phyloP scores from a whole-genome alignment of 352 stramenopile genomes.

The Globisporangium spinosum region DNA sequence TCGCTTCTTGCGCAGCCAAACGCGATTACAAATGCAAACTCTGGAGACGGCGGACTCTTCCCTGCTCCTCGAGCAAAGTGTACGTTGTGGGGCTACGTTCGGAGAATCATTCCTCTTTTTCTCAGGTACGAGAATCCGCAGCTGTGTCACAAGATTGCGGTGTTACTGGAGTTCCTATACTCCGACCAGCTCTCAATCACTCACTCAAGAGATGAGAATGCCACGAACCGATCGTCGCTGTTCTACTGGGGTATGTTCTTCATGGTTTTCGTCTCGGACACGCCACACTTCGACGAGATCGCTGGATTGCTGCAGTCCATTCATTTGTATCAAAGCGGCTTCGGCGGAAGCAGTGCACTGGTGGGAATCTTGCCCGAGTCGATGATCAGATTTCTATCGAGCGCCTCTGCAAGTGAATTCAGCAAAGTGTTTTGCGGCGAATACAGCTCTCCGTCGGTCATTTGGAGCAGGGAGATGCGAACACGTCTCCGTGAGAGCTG shows the following conservation, averaged over 20 bases:
- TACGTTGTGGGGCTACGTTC: slow-evolving; percentile 42
- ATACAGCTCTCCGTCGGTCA: slow-evolving; percentile 87
- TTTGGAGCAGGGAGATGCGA: slow-evolving; percentile 94
- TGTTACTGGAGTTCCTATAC: slow-evolving; percentile 69
- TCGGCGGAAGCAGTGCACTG: slow-evolving; percentile 66
- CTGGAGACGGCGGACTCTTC: slow-evolving; percentile 35
- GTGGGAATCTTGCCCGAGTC: slow-evolving; percentile 85
- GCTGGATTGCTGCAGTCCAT: slow-evolving; percentile 64
- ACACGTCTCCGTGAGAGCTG: slow-evolving; percentile 87
- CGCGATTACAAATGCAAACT: slow-evolving; percentile 13
- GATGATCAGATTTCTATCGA: slow-evolving; percentile 88
- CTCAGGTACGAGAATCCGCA: slow-evolving; percentile 38
- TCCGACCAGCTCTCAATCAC: slow-evolving; percentile 25
- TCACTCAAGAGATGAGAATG: slow-evolving; percentile 27
- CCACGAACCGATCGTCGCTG: slow-evolving; percentile 37
- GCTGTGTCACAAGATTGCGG: slow-evolving; percentile 50
- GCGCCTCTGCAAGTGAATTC: slow-evolving; percentile 80
- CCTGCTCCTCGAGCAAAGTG: slow-evolving; percentile 53
- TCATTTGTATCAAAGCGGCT: slow-evolving; percentile 50
- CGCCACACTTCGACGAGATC: slow-evolving; percentile 51
- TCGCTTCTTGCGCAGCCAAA: slow-evolving; percentile 27
- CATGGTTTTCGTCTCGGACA: slow-evolving; percentile 57
- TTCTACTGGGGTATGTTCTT: slow-evolving; percentile 74
- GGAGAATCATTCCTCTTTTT: slow-evolving; percentile 53
- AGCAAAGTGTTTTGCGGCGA: slow-evolving; percentile 86